Conservation (phyloP, 345 rosid genomes). For the Hypericum perforatum region DNA sequence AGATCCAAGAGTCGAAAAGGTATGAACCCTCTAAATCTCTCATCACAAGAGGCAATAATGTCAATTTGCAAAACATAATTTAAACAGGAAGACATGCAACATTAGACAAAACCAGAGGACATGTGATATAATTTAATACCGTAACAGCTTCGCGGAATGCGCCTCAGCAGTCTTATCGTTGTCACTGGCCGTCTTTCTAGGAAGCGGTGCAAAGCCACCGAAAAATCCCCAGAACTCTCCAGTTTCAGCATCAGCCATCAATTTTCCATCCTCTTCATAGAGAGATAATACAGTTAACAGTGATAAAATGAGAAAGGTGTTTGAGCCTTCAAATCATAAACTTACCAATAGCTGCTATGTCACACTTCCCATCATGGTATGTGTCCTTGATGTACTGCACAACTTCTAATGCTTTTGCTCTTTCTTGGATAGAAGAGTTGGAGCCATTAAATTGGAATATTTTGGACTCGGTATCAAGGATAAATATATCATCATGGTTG, state of each 20-base stretch:
- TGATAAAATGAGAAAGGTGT: not conserved
- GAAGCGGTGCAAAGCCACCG: constrained; percentile 82
- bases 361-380: constrained; percentile 67
- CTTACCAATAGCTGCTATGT: constrained; percentile 72
- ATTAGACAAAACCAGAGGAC: too few species aligned
- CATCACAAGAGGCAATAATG: too few species aligned
- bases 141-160: constrained; percentile 37
- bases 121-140: constrained; percentile 29
- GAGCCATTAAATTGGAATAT: constrained; percentile 75
- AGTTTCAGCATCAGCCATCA: constrained; percentile 69
- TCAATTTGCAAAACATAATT: too few species aligned
- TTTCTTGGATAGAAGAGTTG: constrained; percentile 74
- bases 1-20: too few species aligned
- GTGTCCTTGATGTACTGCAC: constrained; percentile 60
- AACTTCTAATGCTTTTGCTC: constrained; percentile 88
- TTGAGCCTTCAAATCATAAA: constrained; percentile 5
- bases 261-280: constrained; percentile 77
- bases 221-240: constrained; percentile 93
- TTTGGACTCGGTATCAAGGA: constrained; percentile 77
- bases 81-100: too few species aligned
- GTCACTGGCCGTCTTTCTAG: constrained; percentile 40
- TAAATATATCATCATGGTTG: constrained; percentile 66
- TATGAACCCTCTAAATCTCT: too few species aligned
- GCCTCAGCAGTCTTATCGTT: constrained; percentile 25
- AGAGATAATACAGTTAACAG: constrained; percentile 13